These are phyloP conservation scores for Podaxis rugospora DNA, from an alignment of 768 basidiomycete genomes.

Conservation along the genomic window DNA sequence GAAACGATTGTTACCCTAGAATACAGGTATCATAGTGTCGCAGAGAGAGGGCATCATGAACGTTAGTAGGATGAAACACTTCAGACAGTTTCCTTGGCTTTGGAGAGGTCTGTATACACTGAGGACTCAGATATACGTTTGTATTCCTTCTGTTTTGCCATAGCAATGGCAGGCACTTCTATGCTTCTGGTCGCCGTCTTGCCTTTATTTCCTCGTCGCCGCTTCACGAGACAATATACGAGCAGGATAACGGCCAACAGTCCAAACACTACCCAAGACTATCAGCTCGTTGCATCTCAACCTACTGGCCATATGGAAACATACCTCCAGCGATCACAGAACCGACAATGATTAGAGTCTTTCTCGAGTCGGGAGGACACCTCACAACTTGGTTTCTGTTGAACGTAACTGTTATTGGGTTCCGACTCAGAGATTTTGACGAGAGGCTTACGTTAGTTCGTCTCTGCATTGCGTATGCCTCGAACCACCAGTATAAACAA, in stretches of 20 bases:
- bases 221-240: not conserved
- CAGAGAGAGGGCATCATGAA: not conserved
- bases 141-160: not conserved
- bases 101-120: not conserved
- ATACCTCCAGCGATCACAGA: constrained; percentile 8
- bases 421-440: not conserved
- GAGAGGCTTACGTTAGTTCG: not conserved
- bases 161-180: not conserved
- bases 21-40: not conserved
- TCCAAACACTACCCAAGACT: not conserved
- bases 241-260: not conserved
- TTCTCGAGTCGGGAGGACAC: constrained; percentile 1
- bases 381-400: not conserved
- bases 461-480: constrained; percentile 1
- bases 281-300: not conserved
- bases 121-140: not conserved
- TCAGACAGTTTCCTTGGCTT: not conserved
- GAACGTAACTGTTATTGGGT: not conserved
- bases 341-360: constrained; percentile 1
- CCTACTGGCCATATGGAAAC: not conserved
- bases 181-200: not conserved
- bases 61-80: not conserved
- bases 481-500: not conserved
- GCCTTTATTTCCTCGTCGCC: not conserved
- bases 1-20: not conserved